Conservation (phyloP, 805 yeast species). For the Pichia paraexigua region DNA sequence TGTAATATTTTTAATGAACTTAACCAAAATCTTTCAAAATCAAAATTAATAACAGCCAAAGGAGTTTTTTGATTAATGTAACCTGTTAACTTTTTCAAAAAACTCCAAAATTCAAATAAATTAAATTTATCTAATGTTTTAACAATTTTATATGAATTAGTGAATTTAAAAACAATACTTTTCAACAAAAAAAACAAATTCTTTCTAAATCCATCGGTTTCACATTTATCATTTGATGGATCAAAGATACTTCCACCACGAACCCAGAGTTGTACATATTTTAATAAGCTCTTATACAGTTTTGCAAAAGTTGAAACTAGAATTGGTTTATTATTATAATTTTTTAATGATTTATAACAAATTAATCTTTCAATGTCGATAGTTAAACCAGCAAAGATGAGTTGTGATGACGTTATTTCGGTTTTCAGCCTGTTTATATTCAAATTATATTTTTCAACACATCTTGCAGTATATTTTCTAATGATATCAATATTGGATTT, state of each 20-base stretch:
- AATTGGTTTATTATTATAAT: slow-evolving; percentile 12
- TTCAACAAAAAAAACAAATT: slow-evolving; percentile 14
- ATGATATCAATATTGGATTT: slow-evolving; percentile 25
- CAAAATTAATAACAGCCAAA: not conserved
- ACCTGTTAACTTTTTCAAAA: not conserved
- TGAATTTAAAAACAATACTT: slow-evolving; percentile 15
- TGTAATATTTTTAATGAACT: not conserved
- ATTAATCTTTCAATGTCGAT: slow-evolving; percentile 29
- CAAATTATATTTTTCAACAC: slow-evolving; percentile 38
- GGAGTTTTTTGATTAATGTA: not conserved
- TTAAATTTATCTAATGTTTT: slow-evolving; percentile 7
- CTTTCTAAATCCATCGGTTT: slow-evolving; percentile 10
- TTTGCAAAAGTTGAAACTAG: slow-evolving; percentile 9
- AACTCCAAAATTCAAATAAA: not conserved
- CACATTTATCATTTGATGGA: slow-evolving; percentile 15
- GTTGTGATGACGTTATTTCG: slow-evolving; percentile 11
- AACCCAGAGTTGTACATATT: slow-evolving; percentile 5
- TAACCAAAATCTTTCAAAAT: not conserved
- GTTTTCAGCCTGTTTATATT: slow-evolving; percentile 35
- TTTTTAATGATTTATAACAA: slow-evolving; percentile 26
- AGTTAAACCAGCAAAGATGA: slow-evolving; percentile 37
- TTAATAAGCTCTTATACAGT: slow-evolving; percentile 15
- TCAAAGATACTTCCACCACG: slow-evolving; percentile 4
- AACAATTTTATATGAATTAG: slow-evolving; percentile 14
- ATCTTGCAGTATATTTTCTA: slow-evolving; percentile 24